A percentile compares a stretch with the other conserved stretches of the same genome.
Evolutionary conservation across 345 rosid genomes (phyloP).

Genomic region (Camelina neglecta): DNA sequence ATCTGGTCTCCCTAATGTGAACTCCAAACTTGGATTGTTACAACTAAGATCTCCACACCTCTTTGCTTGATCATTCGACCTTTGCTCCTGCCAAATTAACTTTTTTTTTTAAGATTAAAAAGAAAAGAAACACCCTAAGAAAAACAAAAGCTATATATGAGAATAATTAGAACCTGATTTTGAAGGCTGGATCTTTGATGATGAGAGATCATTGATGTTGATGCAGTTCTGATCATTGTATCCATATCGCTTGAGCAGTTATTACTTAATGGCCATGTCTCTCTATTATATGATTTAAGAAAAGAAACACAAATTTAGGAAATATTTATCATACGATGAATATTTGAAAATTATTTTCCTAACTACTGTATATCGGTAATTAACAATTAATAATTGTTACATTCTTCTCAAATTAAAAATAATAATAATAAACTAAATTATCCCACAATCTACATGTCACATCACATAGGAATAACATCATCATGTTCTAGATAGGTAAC

Average conservation of each 20-base stretch:
- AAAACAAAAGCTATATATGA: not conserved
- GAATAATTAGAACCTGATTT: conserved; percentile 38
- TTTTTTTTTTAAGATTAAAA: not conserved
- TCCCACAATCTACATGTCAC: too few species aligned
- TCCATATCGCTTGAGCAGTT: conserved; percentile 41
- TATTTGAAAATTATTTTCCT: too few species aligned
- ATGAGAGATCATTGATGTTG: conserved; percentile 42
- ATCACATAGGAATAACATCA: not conserved
- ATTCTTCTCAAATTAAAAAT: too few species aligned
- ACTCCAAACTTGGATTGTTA: conserved; percentile 72
- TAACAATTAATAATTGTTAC: too few species aligned
- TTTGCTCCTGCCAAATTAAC: conserved; percentile 30
- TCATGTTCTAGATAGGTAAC: not conserved
- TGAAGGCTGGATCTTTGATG: conserved; percentile 39
- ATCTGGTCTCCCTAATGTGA: conserved; percentile 78
- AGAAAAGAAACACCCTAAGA: not conserved
- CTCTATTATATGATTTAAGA: conserved; percentile 24
- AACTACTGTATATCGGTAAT: too few species aligned
- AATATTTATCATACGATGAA: too few species aligned
- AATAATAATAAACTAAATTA: too few species aligned
- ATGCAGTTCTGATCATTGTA: conserved; percentile 39
- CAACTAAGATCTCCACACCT: conserved; percentile 44
- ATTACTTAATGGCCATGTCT: conserved; percentile 43
- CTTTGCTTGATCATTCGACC: conserved; percentile 38
- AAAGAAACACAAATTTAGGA: not conserved